These are phyloP conservation scores for Kazachstania sp. DNA, from an alignment of 1,139 yeast genomes.

Conservation along the genomic window DNA sequence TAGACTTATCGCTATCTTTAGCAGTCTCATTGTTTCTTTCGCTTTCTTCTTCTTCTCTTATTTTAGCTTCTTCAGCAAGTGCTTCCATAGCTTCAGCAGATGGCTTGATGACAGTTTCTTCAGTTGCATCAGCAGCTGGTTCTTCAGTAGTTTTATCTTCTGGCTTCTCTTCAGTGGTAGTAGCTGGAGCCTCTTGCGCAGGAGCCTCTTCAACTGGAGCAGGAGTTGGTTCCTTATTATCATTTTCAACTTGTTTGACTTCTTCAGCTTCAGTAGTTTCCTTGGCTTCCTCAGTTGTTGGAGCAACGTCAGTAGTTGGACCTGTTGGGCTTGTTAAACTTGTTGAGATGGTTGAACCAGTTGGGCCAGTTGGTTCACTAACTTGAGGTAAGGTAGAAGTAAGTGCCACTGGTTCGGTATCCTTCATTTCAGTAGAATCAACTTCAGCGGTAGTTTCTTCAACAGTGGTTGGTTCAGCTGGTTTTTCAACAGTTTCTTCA, in stretches of 20 bases:
- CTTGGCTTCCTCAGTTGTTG: slow-evolving; percentile 1
- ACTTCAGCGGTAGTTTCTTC: slow-evolving; percentile 1
- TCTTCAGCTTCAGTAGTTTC: slow-evolving; percentile 3
- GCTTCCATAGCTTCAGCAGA: slow-evolving; percentile 36
- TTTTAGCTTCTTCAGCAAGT: slow-evolving; percentile 38
- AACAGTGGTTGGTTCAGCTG: slow-evolving; percentile 2
- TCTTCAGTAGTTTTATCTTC: not conserved
- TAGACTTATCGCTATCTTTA: not conserved
- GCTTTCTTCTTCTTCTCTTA: slow-evolving; percentile 33
- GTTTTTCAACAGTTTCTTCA: not conserved
- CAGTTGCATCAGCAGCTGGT: not conserved
- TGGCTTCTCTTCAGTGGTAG: not conserved
- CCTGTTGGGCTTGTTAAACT: slow-evolving; percentile 1
- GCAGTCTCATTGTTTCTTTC: slow-evolving; percentile 13
- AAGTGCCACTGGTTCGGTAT: not conserved
- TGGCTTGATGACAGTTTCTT: slow-evolving; percentile 35
- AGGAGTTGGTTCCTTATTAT: slow-evolving; percentile 5
- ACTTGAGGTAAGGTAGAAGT: not conserved
- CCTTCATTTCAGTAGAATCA: not conserved
- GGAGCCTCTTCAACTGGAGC: not conserved
- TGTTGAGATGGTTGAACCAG: not conserved
- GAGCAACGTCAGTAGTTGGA: slow-evolving; percentile 5
- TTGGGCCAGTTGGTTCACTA: not conserved
- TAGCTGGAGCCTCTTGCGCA: too few species aligned
- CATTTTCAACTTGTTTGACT: not conserved